phyloP scores from a whole-genome alignment of 805 yeast species.

The Barnettozyma salicaria region DNA sequence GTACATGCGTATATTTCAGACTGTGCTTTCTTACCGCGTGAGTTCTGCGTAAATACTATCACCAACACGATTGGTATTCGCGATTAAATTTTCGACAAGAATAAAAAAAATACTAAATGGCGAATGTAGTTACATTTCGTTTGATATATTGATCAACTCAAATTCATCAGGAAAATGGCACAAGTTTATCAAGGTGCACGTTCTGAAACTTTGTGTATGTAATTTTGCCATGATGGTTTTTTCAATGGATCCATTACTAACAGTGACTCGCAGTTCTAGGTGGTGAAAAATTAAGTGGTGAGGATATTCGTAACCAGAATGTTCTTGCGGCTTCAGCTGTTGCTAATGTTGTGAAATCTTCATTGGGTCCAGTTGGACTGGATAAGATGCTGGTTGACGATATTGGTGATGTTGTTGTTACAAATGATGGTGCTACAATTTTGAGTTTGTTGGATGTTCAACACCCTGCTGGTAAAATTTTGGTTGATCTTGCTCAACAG shows the following conservation, averaged over 20 bases:
- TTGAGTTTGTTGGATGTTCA: conserved; percentile 87
- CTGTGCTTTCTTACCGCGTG: too few species aligned
- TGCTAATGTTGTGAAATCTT: conserved; percentile 93
- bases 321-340: conserved; percentile 98
- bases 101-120: conserved; percentile 4
- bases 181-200: conserved; percentile 74
- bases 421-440: conserved; percentile 98
- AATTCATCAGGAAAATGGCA: conserved; percentile 31
- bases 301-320: conserved; percentile 93
- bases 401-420: conserved; percentile 97
- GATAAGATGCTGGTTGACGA: conserved; percentile 99
- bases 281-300: conserved; percentile 94
- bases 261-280: conserved; percentile 52
- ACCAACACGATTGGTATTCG: conserved; percentile 10
- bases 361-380: conserved; percentile 96
- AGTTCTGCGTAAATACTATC: conserved; percentile 17
- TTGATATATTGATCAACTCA: too few species aligned
- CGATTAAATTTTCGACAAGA: conserved; percentile 4
- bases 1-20: too few species aligned
- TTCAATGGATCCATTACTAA: conserved; percentile 9
- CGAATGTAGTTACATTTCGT: conserved; percentile 1
- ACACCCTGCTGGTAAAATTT: conserved; percentile 97
- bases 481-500: conserved; percentile 96
- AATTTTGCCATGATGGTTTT: neutral
- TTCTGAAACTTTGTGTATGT: conserved; percentile 77